Conservation (phyloP, 805 yeast genomes). For the Metschnikowia koreensis region DNA sequence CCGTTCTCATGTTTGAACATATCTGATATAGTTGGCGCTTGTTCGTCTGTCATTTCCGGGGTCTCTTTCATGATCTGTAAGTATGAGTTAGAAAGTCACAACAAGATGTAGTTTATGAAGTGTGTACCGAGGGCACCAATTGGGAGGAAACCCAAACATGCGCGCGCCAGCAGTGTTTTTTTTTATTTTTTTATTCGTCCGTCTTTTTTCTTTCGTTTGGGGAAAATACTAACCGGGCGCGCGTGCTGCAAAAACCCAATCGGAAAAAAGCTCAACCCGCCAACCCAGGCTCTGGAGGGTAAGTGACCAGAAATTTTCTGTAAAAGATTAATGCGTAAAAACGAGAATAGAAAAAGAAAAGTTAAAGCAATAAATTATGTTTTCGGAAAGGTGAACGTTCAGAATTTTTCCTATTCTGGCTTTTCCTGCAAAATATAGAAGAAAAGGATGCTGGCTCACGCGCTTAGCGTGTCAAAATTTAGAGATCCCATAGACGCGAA, state of each 20-base stretch:
- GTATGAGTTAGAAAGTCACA: neutral
- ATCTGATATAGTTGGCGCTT: constrained; percentile 11
- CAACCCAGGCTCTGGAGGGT: neutral
- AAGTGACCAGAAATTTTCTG: too few species aligned
- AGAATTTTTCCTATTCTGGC: too few species aligned
- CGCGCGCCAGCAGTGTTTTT: constrained; percentile 1
- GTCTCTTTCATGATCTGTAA: neutral
- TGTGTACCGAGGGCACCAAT: constrained; percentile 5
- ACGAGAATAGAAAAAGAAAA: too few species aligned
- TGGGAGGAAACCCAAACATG: constrained; percentile 7
- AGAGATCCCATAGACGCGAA: too few species aligned
- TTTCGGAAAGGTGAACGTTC: too few species aligned
- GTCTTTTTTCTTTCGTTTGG: neutral
- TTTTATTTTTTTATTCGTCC: neutral
- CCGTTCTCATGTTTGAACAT: constrained; percentile 29
- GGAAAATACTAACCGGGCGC: neutral
- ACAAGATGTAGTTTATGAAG: constrained; percentile 1
- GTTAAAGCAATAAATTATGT: too few species aligned
- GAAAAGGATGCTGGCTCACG: too few species aligned
- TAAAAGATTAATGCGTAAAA: too few species aligned
- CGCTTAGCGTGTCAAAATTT: too few species aligned
- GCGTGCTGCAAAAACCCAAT: neutral
- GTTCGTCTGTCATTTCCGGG: neutral
- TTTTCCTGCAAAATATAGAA: too few species aligned
- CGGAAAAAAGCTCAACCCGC: neutral